Base-by-base conservation (phyloP, 495 filamentous ascomycete species). In the Penicillium roqueforti region DNA sequence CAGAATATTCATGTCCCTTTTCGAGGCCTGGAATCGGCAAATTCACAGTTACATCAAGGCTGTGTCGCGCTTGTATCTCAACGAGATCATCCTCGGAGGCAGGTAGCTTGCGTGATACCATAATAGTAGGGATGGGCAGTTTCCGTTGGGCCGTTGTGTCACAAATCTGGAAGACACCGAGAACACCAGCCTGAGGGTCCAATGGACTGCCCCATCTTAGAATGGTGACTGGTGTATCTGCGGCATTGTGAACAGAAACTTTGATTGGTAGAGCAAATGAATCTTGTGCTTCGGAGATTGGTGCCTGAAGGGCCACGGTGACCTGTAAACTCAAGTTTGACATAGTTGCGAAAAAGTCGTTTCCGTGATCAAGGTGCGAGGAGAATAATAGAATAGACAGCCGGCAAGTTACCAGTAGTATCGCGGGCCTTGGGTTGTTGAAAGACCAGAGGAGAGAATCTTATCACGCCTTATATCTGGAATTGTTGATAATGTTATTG, bases 141-240 rank as follows among this genome's bases (percentile, higher is more conserved):
- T 66, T 48, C 25, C 53, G 39, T 26, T 70, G 58, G 25, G 52
- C 58, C 23, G 57, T 66, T 9, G 60, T 64, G 41, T 75, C 73
- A 28, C 62, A 59, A 26, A 80, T 62, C 9, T 70, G 61, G 43
- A 82, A 67, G 13, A 81, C 61, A 25, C 79, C 76, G 9, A 80
- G 62, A 19, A 74, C 57, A 22, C 72, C 63, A 9, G 78, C 79
- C 25, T 67, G 51, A 4, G 69, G 55, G 53, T 82, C 80, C 8
- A 82, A 58, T 6, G 80, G 80, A 4, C 74, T 74, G 43, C 70
- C 63, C 76, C 75, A 82, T 34, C 58, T 65, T 11, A 82, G 65
- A 16, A 83, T 39, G 1, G 78, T 81, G 13, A 80, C 61, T 25
- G 79, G 67, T 8, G 60, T 32, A 0, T 58, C 41, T 26, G 67